These are phyloP conservation scores for Lithospermum erythrorhizon DNA, from an alignment of 257 asterid species.

Conservation along the genomic window DNA sequence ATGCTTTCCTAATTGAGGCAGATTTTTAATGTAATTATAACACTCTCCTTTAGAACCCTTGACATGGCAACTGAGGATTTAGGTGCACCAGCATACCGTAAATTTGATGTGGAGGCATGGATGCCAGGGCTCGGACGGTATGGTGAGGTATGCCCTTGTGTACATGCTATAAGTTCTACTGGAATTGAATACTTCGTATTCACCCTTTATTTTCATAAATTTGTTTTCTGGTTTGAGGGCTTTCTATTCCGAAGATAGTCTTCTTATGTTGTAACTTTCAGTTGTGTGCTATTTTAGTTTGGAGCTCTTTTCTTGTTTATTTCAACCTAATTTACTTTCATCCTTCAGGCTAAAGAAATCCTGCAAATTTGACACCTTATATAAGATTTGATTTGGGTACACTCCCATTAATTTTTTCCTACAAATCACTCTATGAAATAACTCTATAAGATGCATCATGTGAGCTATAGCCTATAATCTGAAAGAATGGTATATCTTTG, in stretches of 20 bases:
- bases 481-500: not conserved
- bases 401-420: not conserved
- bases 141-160: conserved; percentile 56
- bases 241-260: no score
- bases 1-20: not conserved
- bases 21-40: not conserved
- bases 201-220: not conserved
- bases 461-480: no score
- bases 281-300: no score
- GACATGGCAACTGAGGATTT: conserved; percentile 96
- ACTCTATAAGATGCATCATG: no score
- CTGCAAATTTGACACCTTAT: no score
- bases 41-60: conserved; percentile 39
- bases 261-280: no score
- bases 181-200: not conserved
- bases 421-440: no score
- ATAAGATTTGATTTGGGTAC: not conserved
- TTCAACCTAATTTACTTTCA: no score
- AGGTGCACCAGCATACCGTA: conserved; percentile 98
- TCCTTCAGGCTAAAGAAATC: no score
- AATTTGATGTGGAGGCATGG: conserved; percentile 97
- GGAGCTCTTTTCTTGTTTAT: no score
- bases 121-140: conserved; percentile 96
- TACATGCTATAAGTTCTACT: not conserved
- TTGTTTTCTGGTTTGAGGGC: not conserved